These are phyloP conservation scores for Pulveroboletus ravenelii DNA, from an alignment of 768 basidiomycete genomes.

Conservation along the genomic window DNA sequence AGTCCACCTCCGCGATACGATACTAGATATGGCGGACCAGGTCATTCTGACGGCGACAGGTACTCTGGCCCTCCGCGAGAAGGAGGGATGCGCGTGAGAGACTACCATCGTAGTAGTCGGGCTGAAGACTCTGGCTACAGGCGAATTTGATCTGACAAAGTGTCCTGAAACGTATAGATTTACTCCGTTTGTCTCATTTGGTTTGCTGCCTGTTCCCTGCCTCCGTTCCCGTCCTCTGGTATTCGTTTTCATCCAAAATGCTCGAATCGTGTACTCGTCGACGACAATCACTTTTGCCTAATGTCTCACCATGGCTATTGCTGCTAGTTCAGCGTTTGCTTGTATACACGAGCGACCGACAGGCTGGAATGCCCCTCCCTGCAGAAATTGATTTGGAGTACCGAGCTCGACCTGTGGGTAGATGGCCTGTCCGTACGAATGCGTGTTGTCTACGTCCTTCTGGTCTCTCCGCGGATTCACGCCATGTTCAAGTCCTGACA, in stretches of 20 bases:
- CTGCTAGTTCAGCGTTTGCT: slow-evolving; percentile 3
- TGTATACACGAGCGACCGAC: slow-evolving; percentile 1
- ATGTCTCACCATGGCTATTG: slow-evolving; percentile 3
- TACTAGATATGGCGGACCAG: slow-evolving; percentile 51
- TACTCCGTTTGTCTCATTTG: neutral
- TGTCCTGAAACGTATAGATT: slow-evolving; percentile 4
- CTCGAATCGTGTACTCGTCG: slow-evolving; percentile 5
- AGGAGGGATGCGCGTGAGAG: slow-evolving; percentile 31
- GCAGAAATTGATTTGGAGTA: slow-evolving; percentile 4
- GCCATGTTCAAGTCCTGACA: too few relatives aligned
- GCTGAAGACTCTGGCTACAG: slow-evolving; percentile 31
- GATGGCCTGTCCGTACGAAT: neutral
- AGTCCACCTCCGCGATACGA: slow-evolving; percentile 54
- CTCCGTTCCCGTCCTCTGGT: neutral
- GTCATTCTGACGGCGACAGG: slow-evolving; percentile 39
- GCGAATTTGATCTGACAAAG: slow-evolving; percentile 19
- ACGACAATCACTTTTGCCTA: neutral
- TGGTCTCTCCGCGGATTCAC: too few relatives aligned
- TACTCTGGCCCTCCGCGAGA: slow-evolving; percentile 40
- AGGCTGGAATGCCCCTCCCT: neutral
- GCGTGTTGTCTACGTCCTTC: too few relatives aligned
- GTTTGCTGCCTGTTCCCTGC: neutral
- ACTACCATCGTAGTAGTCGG: slow-evolving; percentile 36
- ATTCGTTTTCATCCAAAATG: slow-evolving; percentile 3
- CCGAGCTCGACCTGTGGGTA: neutral